A percentile compares a stretch with the other conserved stretches of the same genome.
Conservation (phyloP, 495 filamentous ascomycete genomes). For the Pyronema domesticum region DNA sequence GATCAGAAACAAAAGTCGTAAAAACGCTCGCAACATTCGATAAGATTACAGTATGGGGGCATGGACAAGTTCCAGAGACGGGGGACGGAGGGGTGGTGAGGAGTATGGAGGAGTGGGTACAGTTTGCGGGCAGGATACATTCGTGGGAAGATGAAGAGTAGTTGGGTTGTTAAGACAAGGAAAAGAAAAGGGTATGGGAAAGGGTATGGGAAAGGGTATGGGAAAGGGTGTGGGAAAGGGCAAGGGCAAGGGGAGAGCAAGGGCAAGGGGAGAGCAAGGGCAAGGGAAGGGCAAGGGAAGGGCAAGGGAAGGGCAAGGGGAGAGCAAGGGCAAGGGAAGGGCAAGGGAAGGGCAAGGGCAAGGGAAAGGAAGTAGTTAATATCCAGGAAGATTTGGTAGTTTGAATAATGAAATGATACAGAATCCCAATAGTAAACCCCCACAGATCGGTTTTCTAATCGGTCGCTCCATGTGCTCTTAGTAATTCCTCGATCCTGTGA, state of each 20-base stretch:
- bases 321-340: neutral
- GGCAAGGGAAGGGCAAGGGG: neutral
- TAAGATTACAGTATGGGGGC: conserved; percentile 65
- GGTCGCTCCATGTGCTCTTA: no score
- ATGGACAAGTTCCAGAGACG: conserved; percentile 38
- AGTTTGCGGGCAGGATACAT: conserved; percentile 42
- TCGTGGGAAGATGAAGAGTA: neutral
- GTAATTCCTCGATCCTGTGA: no score
- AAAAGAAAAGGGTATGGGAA: neutral
- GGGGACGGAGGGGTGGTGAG: conserved; percentile 38
- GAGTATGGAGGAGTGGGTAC: conserved; percentile 69
- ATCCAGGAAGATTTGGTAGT: no score
- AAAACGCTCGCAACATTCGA: conserved; percentile 55
- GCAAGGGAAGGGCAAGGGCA: neutral
- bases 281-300: neutral
- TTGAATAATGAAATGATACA: no score
- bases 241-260: neutral
- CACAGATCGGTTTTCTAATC: no score
- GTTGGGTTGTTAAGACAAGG: neutral
- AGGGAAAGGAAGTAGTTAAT: no score
- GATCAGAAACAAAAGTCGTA: conserved; percentile 37
- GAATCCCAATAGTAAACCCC: no score
- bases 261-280: no score
- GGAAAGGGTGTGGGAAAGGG: neutral
- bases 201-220: neutral